Percentiles rank a stretch among this genome's conserved stretches.
Conservation (phyloP, 2,329 filamentous ascomycete species). For the Akanthomyces dipterigenus region DNA sequence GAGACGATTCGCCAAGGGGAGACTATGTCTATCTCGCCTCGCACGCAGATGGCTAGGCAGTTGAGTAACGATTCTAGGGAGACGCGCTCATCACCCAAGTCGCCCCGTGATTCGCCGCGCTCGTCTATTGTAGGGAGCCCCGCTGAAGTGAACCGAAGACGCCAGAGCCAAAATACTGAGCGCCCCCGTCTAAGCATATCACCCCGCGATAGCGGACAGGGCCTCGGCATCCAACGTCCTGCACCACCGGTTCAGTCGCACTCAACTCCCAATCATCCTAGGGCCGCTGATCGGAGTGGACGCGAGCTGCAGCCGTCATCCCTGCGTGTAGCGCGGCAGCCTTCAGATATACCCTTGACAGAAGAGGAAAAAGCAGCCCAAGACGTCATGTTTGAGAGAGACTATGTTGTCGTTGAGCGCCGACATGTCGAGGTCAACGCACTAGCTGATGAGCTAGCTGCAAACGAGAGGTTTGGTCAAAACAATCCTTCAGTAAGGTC, state of each 20-base stretch:
- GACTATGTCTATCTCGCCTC: constrained; percentile 21
- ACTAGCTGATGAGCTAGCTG: constrained; percentile 88
- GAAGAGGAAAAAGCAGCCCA: constrained; percentile 70
- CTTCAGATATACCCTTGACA: constrained; percentile 29
- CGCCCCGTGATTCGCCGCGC: constrained; percentile 36
- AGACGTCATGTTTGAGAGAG: constrained; percentile 83
- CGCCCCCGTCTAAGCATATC: constrained; percentile 32
- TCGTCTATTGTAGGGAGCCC: constrained; percentile 40
- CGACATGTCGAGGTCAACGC: constrained; percentile 94
- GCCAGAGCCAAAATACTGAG: constrained; percentile 20
- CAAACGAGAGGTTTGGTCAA: constrained; percentile 59
- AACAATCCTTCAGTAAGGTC: constrained; percentile 46
- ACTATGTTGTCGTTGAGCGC: constrained; percentile 95
- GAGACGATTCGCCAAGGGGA: constrained; percentile 27
- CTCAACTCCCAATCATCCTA: constrained; percentile 41
- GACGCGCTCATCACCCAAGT: constrained; percentile 24
- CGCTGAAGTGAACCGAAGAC: constrained; percentile 25
- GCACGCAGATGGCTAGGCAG: constrained; percentile 26
- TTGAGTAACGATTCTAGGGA: constrained; percentile 32
- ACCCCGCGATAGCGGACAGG: constrained; percentile 40
- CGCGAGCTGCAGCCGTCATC: constrained; percentile 10
- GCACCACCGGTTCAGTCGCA: constrained; percentile 37
- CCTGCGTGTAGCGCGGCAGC: neutral
- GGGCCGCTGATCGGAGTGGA: constrained; percentile 17
- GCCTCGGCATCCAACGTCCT: constrained; percentile 46